Conservation (phyloP, 352 stramenopile species). For the Phytophthora nicotianae region DNA sequence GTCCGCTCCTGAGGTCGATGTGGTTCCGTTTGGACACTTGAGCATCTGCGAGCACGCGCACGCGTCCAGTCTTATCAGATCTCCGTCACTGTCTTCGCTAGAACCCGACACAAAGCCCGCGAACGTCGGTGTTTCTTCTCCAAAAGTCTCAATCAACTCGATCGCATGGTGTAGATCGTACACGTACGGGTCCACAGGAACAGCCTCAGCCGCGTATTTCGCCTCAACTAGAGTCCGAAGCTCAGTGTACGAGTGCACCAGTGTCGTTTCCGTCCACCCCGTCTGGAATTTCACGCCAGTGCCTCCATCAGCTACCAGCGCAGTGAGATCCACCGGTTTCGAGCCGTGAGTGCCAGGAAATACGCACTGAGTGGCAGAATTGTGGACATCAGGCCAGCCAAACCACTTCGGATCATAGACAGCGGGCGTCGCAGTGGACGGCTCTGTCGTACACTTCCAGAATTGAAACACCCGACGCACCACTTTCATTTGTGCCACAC, state of each 20-base stretch:
- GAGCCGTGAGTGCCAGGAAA: slow-evolving; percentile 44
- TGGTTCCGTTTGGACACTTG: slow-evolving; percentile 96
- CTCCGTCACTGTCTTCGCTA: slow-evolving; percentile 21
- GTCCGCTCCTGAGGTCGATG: slow-evolving; percentile 57
- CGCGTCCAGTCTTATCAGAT: slow-evolving; percentile 87
- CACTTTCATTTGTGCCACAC: slow-evolving; percentile 84
- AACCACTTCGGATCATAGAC: slow-evolving; percentile 55
- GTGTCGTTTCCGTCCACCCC: slow-evolving; percentile 56
- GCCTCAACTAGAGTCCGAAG: slow-evolving; percentile 66
- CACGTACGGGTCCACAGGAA: slow-evolving; percentile 91
- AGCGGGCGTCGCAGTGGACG: slow-evolving; percentile 28
- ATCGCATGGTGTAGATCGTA: slow-evolving; percentile 93
- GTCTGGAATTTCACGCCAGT: slow-evolving; percentile 71
- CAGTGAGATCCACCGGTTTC: slow-evolving; percentile 33
- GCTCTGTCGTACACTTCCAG: slow-evolving; percentile 91
- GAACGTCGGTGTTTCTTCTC: slow-evolving; percentile 79
- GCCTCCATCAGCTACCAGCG: slow-evolving; percentile 25
- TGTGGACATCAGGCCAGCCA: slow-evolving; percentile 62
- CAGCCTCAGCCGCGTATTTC: slow-evolving; percentile 44
- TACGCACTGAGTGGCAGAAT: slow-evolving; percentile 53
- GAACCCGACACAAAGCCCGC: slow-evolving; percentile 64
- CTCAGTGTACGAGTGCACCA: slow-evolving; percentile 76
- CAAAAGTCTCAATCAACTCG: slow-evolving; percentile 85
- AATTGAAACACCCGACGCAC: slow-evolving; percentile 92
- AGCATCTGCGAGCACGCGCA: slow-evolving; percentile 94